phyloP scores from a whole-genome alignment of 148 eudicot species.

The Rhododendron griersonianum region DNA sequence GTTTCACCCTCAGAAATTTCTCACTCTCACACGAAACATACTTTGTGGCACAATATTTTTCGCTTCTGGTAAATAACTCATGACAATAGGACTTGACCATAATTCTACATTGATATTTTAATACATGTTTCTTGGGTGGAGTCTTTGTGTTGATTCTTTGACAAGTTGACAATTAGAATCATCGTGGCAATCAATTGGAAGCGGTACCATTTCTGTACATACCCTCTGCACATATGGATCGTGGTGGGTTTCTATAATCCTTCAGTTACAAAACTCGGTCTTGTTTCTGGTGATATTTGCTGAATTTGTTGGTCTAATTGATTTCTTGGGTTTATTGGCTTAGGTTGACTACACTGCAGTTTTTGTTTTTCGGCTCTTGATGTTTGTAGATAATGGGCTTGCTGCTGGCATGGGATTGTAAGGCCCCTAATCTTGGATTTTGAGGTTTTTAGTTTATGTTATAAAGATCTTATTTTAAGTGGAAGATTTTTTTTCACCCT shows the following conservation, averaged over 20 bases:
- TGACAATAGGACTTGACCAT: background rate
- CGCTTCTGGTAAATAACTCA: background rate
- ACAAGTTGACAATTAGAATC: slow-evolving; percentile 49
- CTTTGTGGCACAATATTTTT: background rate
- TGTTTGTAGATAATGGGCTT: slow-evolving; percentile 93
- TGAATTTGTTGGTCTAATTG: slow-evolving; percentile 8
- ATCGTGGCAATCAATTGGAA: slow-evolving; percentile 82
- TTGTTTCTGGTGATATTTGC: background rate
- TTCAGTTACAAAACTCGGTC: slow-evolving; percentile 9
- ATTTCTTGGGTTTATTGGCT: background rate
- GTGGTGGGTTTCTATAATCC: slow-evolving; percentile 55
- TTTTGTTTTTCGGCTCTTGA: slow-evolving; percentile 81
- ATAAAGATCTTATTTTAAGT: background rate
- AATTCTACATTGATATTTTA: background rate
- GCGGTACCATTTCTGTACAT: slow-evolving; percentile 63
- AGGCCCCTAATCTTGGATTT: slow-evolving; percentile 25
- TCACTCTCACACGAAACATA: background rate
- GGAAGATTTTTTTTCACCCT: background rate
- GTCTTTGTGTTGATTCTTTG: slow-evolving; percentile 29
- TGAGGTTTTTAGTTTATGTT: background rate
- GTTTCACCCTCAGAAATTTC: background rate
- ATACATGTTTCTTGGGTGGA: background rate
- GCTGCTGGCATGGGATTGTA: slow-evolving; percentile 99
- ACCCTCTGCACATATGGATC: slow-evolving; percentile 91
- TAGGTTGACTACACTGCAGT: slow-evolving; percentile 91